These are phyloP conservation scores for Choiromyces venosus DNA, from an alignment of 495 filamentous ascomycete genomes.

Conservation along the genomic window DNA sequence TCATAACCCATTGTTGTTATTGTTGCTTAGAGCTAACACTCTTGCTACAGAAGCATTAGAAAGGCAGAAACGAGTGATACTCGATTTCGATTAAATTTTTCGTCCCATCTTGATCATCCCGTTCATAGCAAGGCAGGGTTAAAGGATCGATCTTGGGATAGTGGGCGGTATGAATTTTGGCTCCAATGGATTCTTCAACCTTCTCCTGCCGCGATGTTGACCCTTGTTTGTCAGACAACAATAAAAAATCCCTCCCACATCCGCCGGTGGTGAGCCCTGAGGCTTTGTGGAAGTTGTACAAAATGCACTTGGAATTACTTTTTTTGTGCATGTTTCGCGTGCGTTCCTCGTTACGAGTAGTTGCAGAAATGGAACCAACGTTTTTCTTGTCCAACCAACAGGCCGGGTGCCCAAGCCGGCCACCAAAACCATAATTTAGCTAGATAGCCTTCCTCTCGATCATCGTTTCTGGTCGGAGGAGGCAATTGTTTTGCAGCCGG, in stretches of 20 bases:
- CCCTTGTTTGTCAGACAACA: background rate
- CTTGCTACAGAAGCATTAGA: background rate
- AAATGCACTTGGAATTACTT: conserved; percentile 17
- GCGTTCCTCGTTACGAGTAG: conserved; percentile 13
- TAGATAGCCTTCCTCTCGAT: background rate
- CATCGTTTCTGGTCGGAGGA: background rate
- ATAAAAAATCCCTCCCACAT: background rate
- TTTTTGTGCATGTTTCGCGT: conserved; percentile 20
- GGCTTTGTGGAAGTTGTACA: background rate
- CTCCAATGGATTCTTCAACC: background rate
- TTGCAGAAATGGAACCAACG: conserved; percentile 9
- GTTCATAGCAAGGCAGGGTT: background rate
- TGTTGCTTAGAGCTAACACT: background rate
- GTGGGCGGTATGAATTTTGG: background rate
- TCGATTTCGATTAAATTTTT: background rate
- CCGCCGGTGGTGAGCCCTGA: background rate
- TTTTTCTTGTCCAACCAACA: conserved; percentile 24
- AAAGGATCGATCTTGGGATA: background rate
- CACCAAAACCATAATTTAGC: background rate
- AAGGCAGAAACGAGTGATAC: background rate
- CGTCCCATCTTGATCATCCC: background rate
- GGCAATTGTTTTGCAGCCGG: background rate
- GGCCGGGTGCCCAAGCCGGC: conserved; percentile 7
- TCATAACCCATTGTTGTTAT: background rate
- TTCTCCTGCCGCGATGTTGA: background rate